A percentile compares a stretch with the other conserved stretches of the same genome.
phyloP scores from a whole-genome alignment of 192 early-diverging fungal species.

The Entomortierella lignicola region DNA sequence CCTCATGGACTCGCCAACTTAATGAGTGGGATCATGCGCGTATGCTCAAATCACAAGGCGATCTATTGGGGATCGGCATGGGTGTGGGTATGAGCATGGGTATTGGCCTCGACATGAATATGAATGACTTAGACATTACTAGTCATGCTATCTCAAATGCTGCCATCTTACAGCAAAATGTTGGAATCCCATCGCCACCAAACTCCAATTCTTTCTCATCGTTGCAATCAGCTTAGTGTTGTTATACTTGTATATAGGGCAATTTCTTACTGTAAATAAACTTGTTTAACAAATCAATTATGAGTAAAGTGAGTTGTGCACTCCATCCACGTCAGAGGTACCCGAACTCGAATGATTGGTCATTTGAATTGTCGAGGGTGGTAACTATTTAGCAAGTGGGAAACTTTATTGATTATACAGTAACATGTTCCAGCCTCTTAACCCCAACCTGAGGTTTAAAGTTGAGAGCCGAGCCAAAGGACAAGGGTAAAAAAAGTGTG shows the following conservation, averaged over 20 bases:
- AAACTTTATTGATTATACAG: neutral
- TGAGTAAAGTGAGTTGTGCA: neutral
- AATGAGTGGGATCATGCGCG: conserved; percentile 54
- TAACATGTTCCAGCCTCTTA: neutral
- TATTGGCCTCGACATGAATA: neutral
- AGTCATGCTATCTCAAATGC: neutral
- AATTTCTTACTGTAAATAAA: neutral
- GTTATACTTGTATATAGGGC: neutral
- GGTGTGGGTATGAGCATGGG: conserved; percentile 8
- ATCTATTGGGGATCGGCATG: conserved; percentile 18
- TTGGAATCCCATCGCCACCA: conserved; percentile 2
- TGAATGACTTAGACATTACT: neutral
- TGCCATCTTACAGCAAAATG: neutral
- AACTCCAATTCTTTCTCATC: neutral
- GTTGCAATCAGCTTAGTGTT: neutral
- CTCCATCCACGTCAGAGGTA: neutral
- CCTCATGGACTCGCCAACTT: conserved; percentile 44
- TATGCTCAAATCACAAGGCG: conserved; percentile 31
- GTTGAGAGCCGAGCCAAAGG: neutral
- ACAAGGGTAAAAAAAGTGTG: conserved; percentile 13
- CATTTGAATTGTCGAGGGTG: neutral
- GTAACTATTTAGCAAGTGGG: too few species aligned
- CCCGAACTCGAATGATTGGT: neutral
- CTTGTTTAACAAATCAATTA: too few species aligned
- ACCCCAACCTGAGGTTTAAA: neutral